Evolutionary conservation across 768 basidiomycete species (phyloP), one percentile per base, ranked within the genome.

Genomic region (Russula earlei): DNA sequence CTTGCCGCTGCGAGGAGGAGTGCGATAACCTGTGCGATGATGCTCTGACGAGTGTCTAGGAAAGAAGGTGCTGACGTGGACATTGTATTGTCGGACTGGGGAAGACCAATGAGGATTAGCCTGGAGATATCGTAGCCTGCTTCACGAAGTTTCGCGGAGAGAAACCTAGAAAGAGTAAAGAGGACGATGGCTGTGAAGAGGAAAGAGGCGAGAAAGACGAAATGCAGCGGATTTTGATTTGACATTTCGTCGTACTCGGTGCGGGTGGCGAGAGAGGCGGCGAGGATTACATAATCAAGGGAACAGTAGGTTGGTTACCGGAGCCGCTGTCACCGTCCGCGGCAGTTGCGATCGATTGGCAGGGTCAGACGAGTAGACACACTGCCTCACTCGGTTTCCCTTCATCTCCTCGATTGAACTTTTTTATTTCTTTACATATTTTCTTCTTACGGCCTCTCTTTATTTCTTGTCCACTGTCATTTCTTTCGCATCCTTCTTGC

Each of bases 81-180:
- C 63, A 63, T 59, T 52, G 57, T 11, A 45, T 41, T 54, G 54
- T 65, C 54, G 41, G 68, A 63, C 47, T 72, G 67, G 55, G 71
- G 72, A 45, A 83, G 73, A 54, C 84, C 84, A 46, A 83, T 66
- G 66, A 87, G 81, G 62, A 85, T 84, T 66, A 87, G 66, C 19
- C 77, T 68, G 25, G 77, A 72, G 54, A 81, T 42, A 71, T 81
- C 71, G 75, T 79, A 83, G 63, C 83, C 83, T 10, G 77, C 76
- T 9, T 72, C 74, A 7, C 64, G 63, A 62, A 87, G 81, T 54
- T 63, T 71, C 19, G 65, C 46, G 60, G 71, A 65, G 58, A 83
- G 43, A 63, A 71, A 72, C 63, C 69, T 70, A 52, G 74, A 69
- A 64, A 73, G 52, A 56, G 71, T 52, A 64, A 80, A 60, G 69